A percentile compares a stretch with the other conserved stretches of the same genome.
Conservation (phyloP, 2,329 filamentous ascomycete species). For the Claviceps arundinis region DNA sequence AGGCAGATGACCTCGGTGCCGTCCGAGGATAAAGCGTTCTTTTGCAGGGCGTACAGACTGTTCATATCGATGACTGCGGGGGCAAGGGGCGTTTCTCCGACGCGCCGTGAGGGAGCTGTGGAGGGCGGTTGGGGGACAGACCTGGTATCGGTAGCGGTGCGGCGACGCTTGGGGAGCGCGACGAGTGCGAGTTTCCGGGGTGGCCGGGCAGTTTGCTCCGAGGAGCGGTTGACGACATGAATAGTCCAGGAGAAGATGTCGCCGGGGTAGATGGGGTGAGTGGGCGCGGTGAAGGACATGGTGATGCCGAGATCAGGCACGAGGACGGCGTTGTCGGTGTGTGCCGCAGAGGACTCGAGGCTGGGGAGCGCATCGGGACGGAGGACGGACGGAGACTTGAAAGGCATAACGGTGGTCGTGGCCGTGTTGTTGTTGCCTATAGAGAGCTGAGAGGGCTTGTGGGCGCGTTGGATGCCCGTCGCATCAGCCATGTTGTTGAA, state of each 20-base stretch:
- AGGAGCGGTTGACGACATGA: conserved; percentile 61
- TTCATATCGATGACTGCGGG: conserved; percentile 61
- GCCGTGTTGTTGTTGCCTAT: conserved; percentile 34
- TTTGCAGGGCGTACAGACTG: conserved; percentile 57
- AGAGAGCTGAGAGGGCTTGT: conserved; percentile 51
- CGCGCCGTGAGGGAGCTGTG: conserved; percentile 15
- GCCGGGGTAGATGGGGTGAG: conserved; percentile 42
- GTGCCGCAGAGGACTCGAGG: conserved; percentile 21
- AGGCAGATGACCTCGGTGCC: conserved; percentile 58
- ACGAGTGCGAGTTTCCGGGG: conserved; percentile 58
- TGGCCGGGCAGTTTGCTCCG: conserved; percentile 26
- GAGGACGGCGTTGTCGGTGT: conserved; percentile 33
- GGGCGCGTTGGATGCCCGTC: conserved; percentile 45
- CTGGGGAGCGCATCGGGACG: conserved; percentile 43
- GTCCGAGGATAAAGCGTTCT: conserved; percentile 44
- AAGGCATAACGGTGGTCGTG: conserved; percentile 27
- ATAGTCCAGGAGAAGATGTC: conserved; percentile 60
- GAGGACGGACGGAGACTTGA: conserved; percentile 41
- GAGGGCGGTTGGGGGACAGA: conserved; percentile 41
- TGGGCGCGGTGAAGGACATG: conserved; percentile 57
- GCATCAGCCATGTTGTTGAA: conserved; percentile 38
- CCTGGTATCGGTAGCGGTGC: conserved; percentile 37
- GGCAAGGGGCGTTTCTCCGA: conserved; percentile 32
- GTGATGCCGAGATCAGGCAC: conserved; percentile 54
- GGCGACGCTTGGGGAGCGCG: conserved; percentile 50